Percentiles rank a stretch among this genome's conserved stretches.
Evolutionary conservation across 1,139 yeast species (phyloP).

Genomic region (Candida sp.): DNA sequence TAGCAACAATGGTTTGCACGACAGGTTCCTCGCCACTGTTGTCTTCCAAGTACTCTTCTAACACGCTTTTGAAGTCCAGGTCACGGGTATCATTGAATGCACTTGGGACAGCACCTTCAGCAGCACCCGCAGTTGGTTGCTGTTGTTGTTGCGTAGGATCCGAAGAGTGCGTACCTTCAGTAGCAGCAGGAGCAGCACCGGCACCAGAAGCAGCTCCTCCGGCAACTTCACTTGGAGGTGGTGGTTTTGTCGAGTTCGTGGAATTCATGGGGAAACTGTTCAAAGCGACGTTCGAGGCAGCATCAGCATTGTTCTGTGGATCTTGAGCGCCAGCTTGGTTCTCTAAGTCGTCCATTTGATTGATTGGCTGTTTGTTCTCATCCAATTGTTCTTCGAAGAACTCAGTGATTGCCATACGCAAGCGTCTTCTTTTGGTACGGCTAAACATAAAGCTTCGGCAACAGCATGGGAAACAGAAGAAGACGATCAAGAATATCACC

Average conservation of each 20-base stretch:
- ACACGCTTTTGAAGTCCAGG: constrained; percentile 22
- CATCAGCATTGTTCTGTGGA: constrained; percentile 2
- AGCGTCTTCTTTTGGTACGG: constrained; percentile 3
- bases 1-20: constrained; percentile 18
- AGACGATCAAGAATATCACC: constrained; percentile 4
- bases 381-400: neutral
- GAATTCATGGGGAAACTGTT: constrained; percentile 17
- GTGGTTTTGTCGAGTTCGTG: neutral
- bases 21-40: constrained; percentile 9
- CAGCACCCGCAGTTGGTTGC: no score
- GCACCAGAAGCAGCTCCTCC: neutral
- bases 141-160: neutral
- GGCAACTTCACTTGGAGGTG: no score
- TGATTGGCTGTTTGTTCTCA: neutral
- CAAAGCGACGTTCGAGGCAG: constrained; percentile 15
- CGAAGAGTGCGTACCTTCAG: neutral
- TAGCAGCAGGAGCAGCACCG: neutral
- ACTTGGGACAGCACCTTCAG: neutral
- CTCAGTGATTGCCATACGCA: neutral
- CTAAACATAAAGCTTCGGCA: constrained; percentile 4
- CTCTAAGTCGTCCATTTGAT: constrained; percentile 10
- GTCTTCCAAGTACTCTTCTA: constrained; percentile 19
- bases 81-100: constrained; percentile 2
- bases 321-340: constrained; percentile 2
- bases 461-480: constrained; percentile 8